Evolutionary conservation across 2,329 filamentous ascomycete species (phyloP).

Genomic region (Neoarthrinium moseri): DNA sequence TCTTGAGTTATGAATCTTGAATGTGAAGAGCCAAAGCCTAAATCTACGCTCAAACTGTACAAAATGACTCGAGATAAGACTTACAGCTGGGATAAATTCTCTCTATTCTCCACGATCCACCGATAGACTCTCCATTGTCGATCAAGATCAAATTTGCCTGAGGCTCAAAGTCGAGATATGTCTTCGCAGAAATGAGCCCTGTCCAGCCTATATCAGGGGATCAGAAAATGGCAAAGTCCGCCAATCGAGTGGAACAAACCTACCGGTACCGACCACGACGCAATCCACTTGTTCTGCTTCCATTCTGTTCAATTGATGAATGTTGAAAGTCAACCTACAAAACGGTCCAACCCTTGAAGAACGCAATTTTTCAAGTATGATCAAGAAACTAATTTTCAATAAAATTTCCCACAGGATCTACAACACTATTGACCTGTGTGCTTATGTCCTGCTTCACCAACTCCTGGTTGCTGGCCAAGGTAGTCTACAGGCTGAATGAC

Average conservation of each 20-base stretch:
- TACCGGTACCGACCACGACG: constrained; percentile 4
- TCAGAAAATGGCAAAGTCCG: background rate
- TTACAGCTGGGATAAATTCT: constrained; percentile 23
- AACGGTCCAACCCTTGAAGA: background rate
- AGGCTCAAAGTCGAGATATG: constrained; percentile 24
- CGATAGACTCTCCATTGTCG: constrained; percentile 21
- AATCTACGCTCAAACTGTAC: background rate
- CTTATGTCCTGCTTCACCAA: background rate
- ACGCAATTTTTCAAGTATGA: background rate
- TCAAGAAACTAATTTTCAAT: background rate
- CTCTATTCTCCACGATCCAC: constrained; percentile 24
- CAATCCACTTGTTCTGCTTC: background rate
- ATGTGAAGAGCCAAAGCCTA: background rate
- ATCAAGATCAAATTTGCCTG: constrained; percentile 22
- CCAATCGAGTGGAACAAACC: background rate
- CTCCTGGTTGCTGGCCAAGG: background rate
- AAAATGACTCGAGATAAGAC: background rate
- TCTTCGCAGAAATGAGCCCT: constrained; percentile 25
- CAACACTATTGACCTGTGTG: background rate
- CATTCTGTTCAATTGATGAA: constrained; percentile 2
- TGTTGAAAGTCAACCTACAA: background rate
- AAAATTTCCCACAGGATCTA: background rate
- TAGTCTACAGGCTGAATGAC: background rate
- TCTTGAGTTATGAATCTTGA: background rate
- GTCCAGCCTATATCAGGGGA: constrained; percentile 20